These are phyloP conservation scores for Anastatica hierochuntica DNA, from an alignment of 345 rosid species.

Conservation along the genomic window DNA sequence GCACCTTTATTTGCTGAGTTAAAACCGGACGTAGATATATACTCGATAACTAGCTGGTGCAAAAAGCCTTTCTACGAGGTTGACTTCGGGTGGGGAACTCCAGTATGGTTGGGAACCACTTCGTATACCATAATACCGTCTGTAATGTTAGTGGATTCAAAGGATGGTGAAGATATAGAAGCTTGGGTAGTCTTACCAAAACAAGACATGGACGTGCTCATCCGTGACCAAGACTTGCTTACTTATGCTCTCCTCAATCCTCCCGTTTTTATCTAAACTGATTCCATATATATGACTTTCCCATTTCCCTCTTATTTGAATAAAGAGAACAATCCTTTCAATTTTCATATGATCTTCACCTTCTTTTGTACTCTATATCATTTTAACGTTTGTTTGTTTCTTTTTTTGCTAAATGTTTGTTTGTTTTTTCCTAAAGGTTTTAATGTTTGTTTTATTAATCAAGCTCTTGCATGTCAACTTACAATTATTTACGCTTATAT, in stretches of 20 bases:
- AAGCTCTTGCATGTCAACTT: too few species aligned
- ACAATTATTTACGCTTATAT: too few species aligned
- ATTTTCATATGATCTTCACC: too few species aligned
- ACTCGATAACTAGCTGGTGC: constrained; percentile 33
- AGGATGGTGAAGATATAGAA: constrained; percentile 35
- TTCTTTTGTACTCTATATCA: too few species aligned
- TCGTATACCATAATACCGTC: not conserved
- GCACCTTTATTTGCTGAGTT: not conserved
- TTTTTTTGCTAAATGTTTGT: too few species aligned
- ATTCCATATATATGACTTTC: too few species aligned
- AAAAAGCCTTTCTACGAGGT: constrained; percentile 33
- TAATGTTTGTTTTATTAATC: too few species aligned
- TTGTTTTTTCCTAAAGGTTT: too few species aligned
- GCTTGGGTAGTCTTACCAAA: constrained; percentile 35
- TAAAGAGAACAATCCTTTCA: too few species aligned
- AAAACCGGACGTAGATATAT: constrained; percentile 9
- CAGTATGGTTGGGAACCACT: constrained; percentile 24
- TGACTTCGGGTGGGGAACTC: constrained; percentile 53
- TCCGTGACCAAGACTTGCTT: constrained; percentile 33
- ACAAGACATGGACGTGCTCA: constrained; percentile 32
- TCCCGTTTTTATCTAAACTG: not conserved
- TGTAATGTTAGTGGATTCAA: constrained; percentile 21
- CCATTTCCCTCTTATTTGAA: too few species aligned
- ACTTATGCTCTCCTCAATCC: constrained; percentile 33
- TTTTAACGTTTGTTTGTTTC: too few species aligned